Base-by-base conservation (phyloP, 306 rosid species). In the Vigna unguiculata region DNA sequence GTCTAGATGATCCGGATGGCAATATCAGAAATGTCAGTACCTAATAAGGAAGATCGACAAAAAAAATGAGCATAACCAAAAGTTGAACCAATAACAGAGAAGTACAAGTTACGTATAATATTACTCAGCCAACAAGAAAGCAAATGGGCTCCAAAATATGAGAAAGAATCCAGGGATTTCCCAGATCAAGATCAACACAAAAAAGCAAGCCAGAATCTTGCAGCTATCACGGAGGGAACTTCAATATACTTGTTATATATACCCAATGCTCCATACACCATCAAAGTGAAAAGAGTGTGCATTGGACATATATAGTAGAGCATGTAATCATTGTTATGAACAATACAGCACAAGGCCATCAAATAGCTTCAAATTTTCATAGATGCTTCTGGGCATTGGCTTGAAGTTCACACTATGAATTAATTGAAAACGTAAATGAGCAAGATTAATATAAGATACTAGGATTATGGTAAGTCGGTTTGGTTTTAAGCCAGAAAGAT, bases 251-350 rank as follows among this genome's bases (percentile, higher is more conserved):
- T 92, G 85, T 79, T 87, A 59, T 83, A 93, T 76, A 96, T 92
- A 57, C 98, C 97, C 83, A 96, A 89, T 49, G 97, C 98, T 82
- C 98, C 99, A 83, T 96, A 96, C 71, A 96, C 99, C 99, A 96
- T 96, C 86, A 96, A 38, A 83, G 99, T 96, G 79, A 91, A 91
- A 74, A 96, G 93, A 1, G 97, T 96, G 88, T 92, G 99, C 99
- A 96, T 96, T 71, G 99, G 99, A 79, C 98, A 96, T 74, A 96
- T 96, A 83, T 96, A 96, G 82, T 96, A 96, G 62, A 96, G 81
- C 98, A 91, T 83, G 80, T 96, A 96, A 87, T 96, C 98, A 54
- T 96, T 96, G 84, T 84, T 89, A 40, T 92, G 99, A 79, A 96
- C 88, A 74, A 96, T 81, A 82, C 98, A 96, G 85, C 99, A 96